phyloP scores from a whole-genome alignment of 805 yeast genomes.

The Ogataea henricii region DNA sequence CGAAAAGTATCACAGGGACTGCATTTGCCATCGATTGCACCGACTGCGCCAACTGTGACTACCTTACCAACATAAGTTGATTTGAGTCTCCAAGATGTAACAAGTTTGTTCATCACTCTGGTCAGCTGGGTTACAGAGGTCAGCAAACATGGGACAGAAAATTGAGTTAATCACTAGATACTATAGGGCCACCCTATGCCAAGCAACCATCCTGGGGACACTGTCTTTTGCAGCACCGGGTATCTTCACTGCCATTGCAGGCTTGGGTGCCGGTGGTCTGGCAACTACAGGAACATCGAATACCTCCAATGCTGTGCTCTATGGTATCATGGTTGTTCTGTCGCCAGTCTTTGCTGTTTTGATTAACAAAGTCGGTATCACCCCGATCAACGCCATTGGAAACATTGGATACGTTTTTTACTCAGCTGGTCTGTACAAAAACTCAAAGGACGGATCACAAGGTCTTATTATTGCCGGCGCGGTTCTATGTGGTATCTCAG shows the following conservation, averaged over 20 bases:
- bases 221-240: constrained; percentile 18
- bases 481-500: constrained; percentile 26
- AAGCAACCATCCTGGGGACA: constrained; percentile 16
- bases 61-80: too few species aligned
- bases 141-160: background rate
- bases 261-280: constrained; percentile 18
- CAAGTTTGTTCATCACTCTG: too few species aligned
- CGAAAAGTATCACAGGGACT: too few species aligned
- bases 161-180: background rate
- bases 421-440: constrained; percentile 32
- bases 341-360: constrained; percentile 27
- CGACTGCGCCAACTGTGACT: too few species aligned
- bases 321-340: constrained; percentile 26
- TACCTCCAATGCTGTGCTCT: constrained; percentile 10
- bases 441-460: constrained; percentile 30
- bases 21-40: too few species aligned
- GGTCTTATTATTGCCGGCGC: constrained; percentile 30
- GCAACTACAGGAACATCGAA: constrained; percentile 11
- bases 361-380: constrained; percentile 27
- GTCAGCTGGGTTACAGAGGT: too few species aligned
- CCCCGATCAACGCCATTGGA: constrained; percentile 22
- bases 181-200: constrained; percentile 10
- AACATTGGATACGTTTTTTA: constrained; percentile 29
- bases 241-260: constrained; percentile 11
- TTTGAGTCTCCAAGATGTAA: too few species aligned